Conservation (phyloP, 176 grass and related monocot genomes). For the Hordeum marinum region DNA sequence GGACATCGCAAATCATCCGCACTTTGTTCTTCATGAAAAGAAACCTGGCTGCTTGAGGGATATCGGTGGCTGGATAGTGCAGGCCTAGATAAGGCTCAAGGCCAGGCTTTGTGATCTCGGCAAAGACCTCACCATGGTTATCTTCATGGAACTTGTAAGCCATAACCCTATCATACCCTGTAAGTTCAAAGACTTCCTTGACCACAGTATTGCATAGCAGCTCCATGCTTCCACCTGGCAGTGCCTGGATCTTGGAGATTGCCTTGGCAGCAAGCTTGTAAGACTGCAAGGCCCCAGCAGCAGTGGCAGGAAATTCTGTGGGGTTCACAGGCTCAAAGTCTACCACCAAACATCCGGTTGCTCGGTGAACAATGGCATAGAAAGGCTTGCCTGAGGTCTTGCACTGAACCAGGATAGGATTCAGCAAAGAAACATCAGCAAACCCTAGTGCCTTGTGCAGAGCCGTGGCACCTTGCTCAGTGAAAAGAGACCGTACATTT, state of each 20-base stretch:
- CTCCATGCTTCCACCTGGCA: slow-evolving; percentile 70
- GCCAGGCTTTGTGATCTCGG: slow-evolving; percentile 80
- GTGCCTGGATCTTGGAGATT: slow-evolving; percentile 75
- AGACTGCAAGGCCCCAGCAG: slow-evolving; percentile 85
- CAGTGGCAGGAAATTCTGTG: slow-evolving; percentile 68
- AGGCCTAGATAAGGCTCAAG: slow-evolving; percentile 84
- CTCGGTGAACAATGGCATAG: slow-evolving; percentile 84
- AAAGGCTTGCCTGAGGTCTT: slow-evolving; percentile 87
- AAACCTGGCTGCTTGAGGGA: slow-evolving; percentile 83
- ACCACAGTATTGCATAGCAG: slow-evolving; percentile 65
- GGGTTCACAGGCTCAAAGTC: slow-evolving; percentile 93
- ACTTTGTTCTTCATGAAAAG: slow-evolving; percentile 98
- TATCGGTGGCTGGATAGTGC: slow-evolving; percentile 92
- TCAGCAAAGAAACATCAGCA: slow-evolving; percentile 81
- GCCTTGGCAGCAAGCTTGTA: slow-evolving; percentile 97
- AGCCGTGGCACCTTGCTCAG: slow-evolving; percentile 49
- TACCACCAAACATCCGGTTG: slow-evolving; percentile 65
- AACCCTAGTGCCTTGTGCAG: slow-evolving; percentile 74
- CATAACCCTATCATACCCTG: slow-evolving; percentile 93
- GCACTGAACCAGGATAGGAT: slow-evolving; percentile 83
- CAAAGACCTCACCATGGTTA: slow-evolving; percentile 75
- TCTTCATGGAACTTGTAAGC: slow-evolving; percentile 96
- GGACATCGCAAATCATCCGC: slow-evolving; percentile 86
- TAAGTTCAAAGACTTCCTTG: slow-evolving; percentile 91
- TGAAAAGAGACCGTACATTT: slow-evolving; percentile 70